phyloP scores from a whole-genome alignment of 116 monocot species.

The Phalaenopsis hybrid region DNA sequence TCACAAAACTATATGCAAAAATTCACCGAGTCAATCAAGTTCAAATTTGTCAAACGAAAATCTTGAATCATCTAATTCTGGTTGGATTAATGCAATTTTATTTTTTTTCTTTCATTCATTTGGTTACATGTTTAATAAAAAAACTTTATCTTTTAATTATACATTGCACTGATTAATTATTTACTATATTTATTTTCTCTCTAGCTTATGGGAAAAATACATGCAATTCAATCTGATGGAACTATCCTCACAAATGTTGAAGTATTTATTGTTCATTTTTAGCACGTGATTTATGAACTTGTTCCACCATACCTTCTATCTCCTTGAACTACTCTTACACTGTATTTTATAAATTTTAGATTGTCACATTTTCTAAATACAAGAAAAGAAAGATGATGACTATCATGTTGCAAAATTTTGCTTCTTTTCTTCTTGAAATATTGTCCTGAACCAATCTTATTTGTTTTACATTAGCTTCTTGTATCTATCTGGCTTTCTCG shows the following conservation, averaged over 20 bases:
- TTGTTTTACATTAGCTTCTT: not conserved
- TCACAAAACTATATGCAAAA: too few species aligned
- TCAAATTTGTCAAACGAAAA: too few species aligned
- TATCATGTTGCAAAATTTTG: not conserved
- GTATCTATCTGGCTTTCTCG: not conserved
- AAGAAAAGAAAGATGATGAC: not conserved
- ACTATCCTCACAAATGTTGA: slow-evolving; percentile 73
- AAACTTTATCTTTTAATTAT: not conserved
- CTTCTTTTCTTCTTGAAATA: not conserved
- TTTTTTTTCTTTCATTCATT: too few species aligned
- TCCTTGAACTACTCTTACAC: not conserved
- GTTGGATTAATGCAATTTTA: too few species aligned
- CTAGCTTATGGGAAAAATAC: slow-evolving; percentile 92
- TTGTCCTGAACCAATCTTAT: not conserved
- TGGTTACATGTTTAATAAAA: not conserved
- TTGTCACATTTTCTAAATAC: not conserved
- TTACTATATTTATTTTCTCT: not conserved
- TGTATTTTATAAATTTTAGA: not conserved
- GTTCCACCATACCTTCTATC: not conserved
- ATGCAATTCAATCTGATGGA: slow-evolving; percentile 84
- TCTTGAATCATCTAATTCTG: too few species aligned
- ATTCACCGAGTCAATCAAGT: too few species aligned
- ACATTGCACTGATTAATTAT: not conserved
- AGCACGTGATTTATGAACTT: not conserved
- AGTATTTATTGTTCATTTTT: slow-evolving; percentile 27